A percentile compares a stretch with the other conserved stretches of the same genome.
phyloP scores from a whole-genome alignment of 1,139 yeast genomes.

The Eremothecium sinecaudum region DNA sequence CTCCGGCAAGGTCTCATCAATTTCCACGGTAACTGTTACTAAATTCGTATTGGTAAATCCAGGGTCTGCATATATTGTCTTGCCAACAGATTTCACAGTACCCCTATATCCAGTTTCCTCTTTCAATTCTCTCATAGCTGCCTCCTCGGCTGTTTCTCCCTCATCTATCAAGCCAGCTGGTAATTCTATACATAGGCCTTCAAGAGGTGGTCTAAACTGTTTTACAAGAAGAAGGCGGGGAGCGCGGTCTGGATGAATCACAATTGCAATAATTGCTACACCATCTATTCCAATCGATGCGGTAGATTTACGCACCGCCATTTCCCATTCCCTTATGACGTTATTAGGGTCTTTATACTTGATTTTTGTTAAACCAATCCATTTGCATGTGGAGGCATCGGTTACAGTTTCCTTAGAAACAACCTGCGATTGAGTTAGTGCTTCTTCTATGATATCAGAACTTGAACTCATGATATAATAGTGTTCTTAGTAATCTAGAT shows the following conservation, averaged over 20 bases:
- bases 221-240: constrained; percentile 61
- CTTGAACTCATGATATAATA: constrained; percentile 1
- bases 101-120: constrained; percentile 89
- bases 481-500: no score
- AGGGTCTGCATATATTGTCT: constrained; percentile 74
- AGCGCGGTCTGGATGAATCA: constrained; percentile 43
- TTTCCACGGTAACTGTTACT: constrained; percentile 66
- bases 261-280: constrained; percentile 73
- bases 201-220: constrained; percentile 89
- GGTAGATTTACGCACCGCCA: constrained; percentile 77
- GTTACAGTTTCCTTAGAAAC: constrained; percentile 29
- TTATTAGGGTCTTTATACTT: constrained; percentile 67
- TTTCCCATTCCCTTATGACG: constrained; percentile 63
- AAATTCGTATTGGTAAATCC: constrained; percentile 89
- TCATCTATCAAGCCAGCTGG: constrained; percentile 95
- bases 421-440: constrained; percentile 35
- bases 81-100: constrained; percentile 41
- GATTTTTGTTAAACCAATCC: constrained; percentile 55
- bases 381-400: constrained; percentile 40
- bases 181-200: constrained; percentile 77
- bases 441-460: constrained; percentile 31
- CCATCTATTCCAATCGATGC: constrained; percentile 64
- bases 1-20: constrained; percentile 57
- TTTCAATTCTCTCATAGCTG: constrained; percentile 76
- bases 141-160: constrained; percentile 60